These are phyloP conservation scores for Picochlorum sp. DNA, from an alignment of 139 green algal genomes.

Conservation along the genomic window DNA sequence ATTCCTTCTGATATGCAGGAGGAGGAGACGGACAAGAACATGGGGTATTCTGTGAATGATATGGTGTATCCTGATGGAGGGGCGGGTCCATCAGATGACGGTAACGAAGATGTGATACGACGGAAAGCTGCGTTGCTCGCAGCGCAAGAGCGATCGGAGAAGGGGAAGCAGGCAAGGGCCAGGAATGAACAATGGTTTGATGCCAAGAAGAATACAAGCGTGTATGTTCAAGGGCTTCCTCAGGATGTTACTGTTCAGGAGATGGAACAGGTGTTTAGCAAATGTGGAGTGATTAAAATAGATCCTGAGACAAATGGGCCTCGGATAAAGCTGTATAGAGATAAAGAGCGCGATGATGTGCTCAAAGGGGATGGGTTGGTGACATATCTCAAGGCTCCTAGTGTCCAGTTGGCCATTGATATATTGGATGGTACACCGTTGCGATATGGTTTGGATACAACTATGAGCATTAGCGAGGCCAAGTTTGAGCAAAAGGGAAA, in stretches of 20 bases:
- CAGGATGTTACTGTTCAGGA: conserved; percentile 73
- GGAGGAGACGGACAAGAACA: neutral
- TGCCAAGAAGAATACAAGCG: conserved; percentile 83
- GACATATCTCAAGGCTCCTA: conserved; percentile 78
- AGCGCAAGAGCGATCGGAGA: conserved; percentile 19
- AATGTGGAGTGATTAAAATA: conserved; percentile 72
- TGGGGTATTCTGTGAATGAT: conserved; percentile 35
- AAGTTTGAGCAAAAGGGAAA: conserved; percentile 79
- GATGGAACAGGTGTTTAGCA: conserved; percentile 60
- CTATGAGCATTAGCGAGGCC: conserved; percentile 43
- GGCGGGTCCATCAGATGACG: neutral
- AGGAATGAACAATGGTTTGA: conserved; percentile 60
- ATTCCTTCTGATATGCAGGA: conserved; percentile 38
- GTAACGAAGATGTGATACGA: conserved; percentile 1
- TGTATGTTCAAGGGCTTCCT: conserved; percentile 91
- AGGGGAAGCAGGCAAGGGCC: conserved; percentile 13
- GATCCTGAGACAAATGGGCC: conserved; percentile 32
- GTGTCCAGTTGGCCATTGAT: conserved; percentile 64
- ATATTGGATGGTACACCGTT: conserved; percentile 66
- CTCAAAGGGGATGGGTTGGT: conserved; percentile 87
- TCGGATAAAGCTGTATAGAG: conserved; percentile 70
- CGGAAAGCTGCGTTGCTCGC: conserved; percentile 17
- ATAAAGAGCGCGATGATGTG: conserved; percentile 48
- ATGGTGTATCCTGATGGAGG: conserved; percentile 45
- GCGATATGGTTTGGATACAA: conserved; percentile 25